Evolutionary conservation across 2,329 filamentous ascomycete species (phyloP).

Genomic region (Teratosphaeria epicoccoides): DNA sequence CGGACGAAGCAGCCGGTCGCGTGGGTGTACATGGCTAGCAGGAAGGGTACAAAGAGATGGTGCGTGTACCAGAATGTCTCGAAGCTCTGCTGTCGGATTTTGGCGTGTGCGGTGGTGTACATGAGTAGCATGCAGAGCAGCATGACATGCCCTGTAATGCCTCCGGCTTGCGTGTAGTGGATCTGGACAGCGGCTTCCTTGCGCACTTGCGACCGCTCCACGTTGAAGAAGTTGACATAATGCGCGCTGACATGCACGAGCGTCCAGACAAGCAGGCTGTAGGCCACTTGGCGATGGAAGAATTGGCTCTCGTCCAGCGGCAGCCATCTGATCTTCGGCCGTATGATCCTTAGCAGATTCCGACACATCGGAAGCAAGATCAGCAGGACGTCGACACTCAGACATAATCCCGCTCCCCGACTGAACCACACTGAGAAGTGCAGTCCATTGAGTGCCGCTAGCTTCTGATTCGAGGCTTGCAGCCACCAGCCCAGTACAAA

Average conservation of each 20-base stretch:
- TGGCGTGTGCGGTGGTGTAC: constrained; percentile 88
- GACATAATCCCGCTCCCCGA: constrained; percentile 76
- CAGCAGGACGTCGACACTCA: constrained; percentile 74
- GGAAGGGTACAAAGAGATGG: constrained; percentile 93
- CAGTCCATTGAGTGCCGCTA: constrained; percentile 71
- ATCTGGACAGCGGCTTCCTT: constrained; percentile 75
- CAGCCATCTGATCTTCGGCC: constrained; percentile 77
- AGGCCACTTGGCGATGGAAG: constrained; percentile 94
- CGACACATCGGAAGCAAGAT: constrained; percentile 93
- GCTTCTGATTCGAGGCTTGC: constrained; percentile 55
- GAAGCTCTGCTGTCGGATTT: constrained; percentile 92
- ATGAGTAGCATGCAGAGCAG: constrained; percentile 98
- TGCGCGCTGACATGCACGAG: constrained; percentile 67
- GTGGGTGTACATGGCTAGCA: constrained; percentile 89
- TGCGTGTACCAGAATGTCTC: constrained; percentile 99
- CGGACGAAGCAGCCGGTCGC: constrained; percentile 94
- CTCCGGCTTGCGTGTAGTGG: constrained; percentile 79
- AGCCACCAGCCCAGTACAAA: constrained; percentile 41
- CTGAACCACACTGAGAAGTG: constrained; percentile 92
- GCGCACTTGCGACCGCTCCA: constrained; percentile 75
- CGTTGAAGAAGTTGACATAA: constrained; percentile 98
- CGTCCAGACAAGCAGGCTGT: constrained; percentile 74
- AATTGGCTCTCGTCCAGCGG: constrained; percentile 94
- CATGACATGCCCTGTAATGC: constrained; percentile 95
- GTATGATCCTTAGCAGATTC: constrained; percentile 71